Evolutionary conservation across 2,329 filamentous ascomycete species (phyloP).

Genomic region (Clonostachys sp.): DNA sequence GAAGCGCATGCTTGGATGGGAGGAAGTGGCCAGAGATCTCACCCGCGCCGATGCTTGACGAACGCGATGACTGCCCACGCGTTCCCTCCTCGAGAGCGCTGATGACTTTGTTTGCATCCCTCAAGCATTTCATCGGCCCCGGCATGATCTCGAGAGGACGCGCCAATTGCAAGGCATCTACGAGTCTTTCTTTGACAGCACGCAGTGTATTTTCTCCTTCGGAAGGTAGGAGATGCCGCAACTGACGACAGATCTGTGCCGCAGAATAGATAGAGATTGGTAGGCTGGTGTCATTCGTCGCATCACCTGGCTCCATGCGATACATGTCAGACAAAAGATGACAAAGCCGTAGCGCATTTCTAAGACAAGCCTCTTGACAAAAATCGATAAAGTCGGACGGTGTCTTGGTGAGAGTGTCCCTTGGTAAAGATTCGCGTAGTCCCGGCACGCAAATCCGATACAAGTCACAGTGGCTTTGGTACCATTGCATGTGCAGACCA

Average conservation of each 20-base stretch:
- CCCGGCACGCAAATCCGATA: slow-evolving; percentile 16
- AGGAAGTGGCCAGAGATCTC: too few species aligned
- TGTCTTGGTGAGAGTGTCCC: not conserved
- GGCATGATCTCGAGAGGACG: too few species aligned
- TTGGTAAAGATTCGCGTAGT: slow-evolving; percentile 10
- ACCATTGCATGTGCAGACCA: slow-evolving; percentile 7
- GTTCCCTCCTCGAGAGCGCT: too few species aligned
- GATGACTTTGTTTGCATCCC: too few species aligned
- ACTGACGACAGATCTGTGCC: not conserved
- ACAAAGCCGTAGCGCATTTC: slow-evolving; percentile 2
- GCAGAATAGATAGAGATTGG: not conserved
- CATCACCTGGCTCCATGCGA: not conserved
- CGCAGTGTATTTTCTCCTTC: not conserved
- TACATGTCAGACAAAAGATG: slow-evolving; percentile 3
- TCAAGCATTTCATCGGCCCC: too few species aligned
- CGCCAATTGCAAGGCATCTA: too few species aligned
- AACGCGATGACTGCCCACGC: too few species aligned
- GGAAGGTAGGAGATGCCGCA: not conserved
- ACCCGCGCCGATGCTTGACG: too few species aligned
- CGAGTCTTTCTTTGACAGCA: too few species aligned
- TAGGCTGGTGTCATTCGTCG: not conserved
- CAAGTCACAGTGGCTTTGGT: slow-evolving; percentile 15
- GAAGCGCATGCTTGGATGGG: too few species aligned
- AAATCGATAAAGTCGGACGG: slow-evolving; percentile 2
- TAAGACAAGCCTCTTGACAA: slow-evolving; percentile 5